Evolutionary conservation across 2,329 filamentous ascomycete species (phyloP).

Genomic region (Aspergillus sp.): DNA sequence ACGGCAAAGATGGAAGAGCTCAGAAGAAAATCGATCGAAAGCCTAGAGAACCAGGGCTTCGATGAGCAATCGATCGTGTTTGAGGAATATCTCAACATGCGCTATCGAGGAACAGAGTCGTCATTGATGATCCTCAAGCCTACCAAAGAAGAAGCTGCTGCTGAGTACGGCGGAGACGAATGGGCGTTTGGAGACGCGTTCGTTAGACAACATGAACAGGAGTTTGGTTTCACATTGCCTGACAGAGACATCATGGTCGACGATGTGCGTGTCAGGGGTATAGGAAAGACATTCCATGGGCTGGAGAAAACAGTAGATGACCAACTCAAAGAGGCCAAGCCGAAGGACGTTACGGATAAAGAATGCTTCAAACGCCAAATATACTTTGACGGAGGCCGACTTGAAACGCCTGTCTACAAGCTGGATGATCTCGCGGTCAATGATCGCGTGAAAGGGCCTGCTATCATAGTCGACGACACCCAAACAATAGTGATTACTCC

Average conservation of each 20-base stretch:
- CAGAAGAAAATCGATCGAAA: conserved; percentile 22
- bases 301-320: not conserved
- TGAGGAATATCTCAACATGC: conserved; percentile 30
- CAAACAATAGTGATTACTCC: conserved; percentile 46
- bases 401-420: conserved; percentile 20
- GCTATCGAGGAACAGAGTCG: conserved; percentile 47
- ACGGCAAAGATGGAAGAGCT: conserved; percentile 28
- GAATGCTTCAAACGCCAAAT: conserved; percentile 26
- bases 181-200: conserved; percentile 31
- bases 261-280: conserved; percentile 34
- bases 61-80: conserved; percentile 8
- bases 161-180: not conserved
- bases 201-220: conserved; percentile 35
- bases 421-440: conserved; percentile 18
- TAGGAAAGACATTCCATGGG: conserved; percentile 11
- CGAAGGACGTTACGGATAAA: not conserved
- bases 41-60: not conserved
- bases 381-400: conserved; percentile 21
- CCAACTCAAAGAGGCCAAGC: not conserved
- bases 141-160: not conserved
- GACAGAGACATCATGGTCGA: conserved; percentile 38
- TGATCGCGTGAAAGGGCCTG: conserved; percentile 27
- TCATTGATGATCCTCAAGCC: conserved; percentile 40
- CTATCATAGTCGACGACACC: conserved; percentile 38
- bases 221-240: conserved; percentile 39